Base-by-base conservation (phyloP, 495 filamentous ascomycete species). In the Hypoxylon perforatum region DNA sequence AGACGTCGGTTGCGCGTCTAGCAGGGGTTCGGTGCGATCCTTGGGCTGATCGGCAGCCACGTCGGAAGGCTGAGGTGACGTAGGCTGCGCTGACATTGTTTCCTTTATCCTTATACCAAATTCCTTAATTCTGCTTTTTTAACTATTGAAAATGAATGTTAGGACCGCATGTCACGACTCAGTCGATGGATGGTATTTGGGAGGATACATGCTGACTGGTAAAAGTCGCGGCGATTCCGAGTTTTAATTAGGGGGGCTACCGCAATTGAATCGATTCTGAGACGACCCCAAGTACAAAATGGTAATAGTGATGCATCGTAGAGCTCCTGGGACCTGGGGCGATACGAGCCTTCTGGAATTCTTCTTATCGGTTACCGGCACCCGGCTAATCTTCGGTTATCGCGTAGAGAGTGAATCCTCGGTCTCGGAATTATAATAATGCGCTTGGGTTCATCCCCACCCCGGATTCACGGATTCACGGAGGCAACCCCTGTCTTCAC, bases 31-130 rank as follows among this genome's bases (percentile, higher is more conserved):
- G 46, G 3, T 33, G 30, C 8, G 47, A 66, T 57, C 67, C 67
- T 70, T 70, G 67, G 67, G 67, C 62, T 61, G 67, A 70, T 70
- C 67, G 44, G 57, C 57, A 49, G 67, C 62, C 62, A 55, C 57
- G 54, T 62, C 28, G 57, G 67, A 70, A 35, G 62, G 41, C 17
- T 12, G 47, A 51, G 52, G 62, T 56, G 67, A 66, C 46, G 57
- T 61, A 61, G 66, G 18, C 38, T 61, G 56, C 46, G 67, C 46
- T 48, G 67, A 70, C 67, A 70, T 70, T 42, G 22, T 57, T 36
- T n/a, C n/a, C n/a, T n/a, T n/a, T n/a, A n/a, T n/a, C n/a, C n/a
- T 57, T 57, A 48, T 35, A 60, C 59, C 44, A 33, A 44, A 28
- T 23, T 33, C 28, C 33, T 41, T 47, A 53, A 19, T 41, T n/a